phyloP scores from a whole-genome alignment of 139 green algal genomes.

The Cymbomonas tetramitiformis region DNA sequence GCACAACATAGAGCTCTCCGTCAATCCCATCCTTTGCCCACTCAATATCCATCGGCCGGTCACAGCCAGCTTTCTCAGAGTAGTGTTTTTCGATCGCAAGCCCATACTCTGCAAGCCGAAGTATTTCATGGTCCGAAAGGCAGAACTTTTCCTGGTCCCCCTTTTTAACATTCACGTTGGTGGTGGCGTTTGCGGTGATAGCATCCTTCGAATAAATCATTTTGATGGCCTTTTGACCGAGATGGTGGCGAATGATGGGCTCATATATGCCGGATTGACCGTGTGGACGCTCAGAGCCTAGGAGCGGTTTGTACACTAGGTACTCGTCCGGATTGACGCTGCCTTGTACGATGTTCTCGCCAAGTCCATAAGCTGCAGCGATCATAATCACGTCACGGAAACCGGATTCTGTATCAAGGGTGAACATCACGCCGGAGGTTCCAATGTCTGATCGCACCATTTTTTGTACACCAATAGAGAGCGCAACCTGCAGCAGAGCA shows the following conservation, averaged over 20 bases:
- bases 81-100: slow-evolving; percentile 13
- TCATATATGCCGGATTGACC: slow-evolving; percentile 3
- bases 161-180: neutral
- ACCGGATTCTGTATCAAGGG: slow-evolving; percentile 8
- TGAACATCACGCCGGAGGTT: slow-evolving; percentile 17
- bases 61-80: no score
- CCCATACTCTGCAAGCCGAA: neutral
- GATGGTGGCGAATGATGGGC: neutral
- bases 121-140: slow-evolving; percentile 6
- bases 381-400: slow-evolving; percentile 7
- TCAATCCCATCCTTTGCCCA: slow-evolving; percentile 10
- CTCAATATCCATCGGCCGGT: slow-evolving; percentile 15
- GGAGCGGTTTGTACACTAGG: slow-evolving; percentile 4
- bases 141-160: slow-evolving; percentile 7
- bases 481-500: no score
- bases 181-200: neutral
- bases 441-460: slow-evolving; percentile 16
- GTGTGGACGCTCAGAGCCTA: no score
- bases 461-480: slow-evolving; percentile 8
- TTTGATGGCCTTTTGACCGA: slow-evolving; percentile 8
- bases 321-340: slow-evolving; percentile 8
- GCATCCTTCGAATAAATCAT: slow-evolving; percentile 4
- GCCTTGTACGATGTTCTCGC: slow-evolving; percentile 15
- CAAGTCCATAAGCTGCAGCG: neutral
- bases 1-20: slow-evolving; percentile 16